Conservation (phyloP, 2,329 filamentous ascomycete species). For the Aspergillus melleus region DNA sequence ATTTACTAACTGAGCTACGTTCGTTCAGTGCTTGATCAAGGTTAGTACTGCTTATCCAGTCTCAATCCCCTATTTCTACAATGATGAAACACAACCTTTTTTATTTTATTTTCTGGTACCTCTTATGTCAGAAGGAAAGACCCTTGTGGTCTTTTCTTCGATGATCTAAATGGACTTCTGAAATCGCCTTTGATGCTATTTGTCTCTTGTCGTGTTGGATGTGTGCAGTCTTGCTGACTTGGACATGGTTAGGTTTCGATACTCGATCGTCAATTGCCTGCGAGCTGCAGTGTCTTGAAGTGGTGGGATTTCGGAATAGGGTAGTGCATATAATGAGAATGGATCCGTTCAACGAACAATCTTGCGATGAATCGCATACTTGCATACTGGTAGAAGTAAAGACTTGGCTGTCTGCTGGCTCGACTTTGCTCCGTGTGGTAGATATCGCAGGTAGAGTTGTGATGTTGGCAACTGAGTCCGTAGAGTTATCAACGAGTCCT, state of each 20-base stretch:
- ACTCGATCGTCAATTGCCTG: neutral
- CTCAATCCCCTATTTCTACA: slow-evolving; percentile 14
- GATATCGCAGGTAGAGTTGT: neutral
- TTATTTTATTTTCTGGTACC: slow-evolving; percentile 84
- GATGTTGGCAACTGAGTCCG: no score
- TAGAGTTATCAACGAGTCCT: no score
- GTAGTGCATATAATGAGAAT: neutral
- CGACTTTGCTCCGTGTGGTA: neutral
- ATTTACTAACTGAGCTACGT: neutral
- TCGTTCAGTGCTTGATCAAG: slow-evolving; percentile 11
- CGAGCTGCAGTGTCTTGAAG: neutral
- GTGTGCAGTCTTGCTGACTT: slow-evolving; percentile 15
- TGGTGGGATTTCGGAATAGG: neutral
- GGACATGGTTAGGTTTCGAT: neutral
- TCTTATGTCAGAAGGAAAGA: slow-evolving; percentile 80
- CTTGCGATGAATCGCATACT: neutral
- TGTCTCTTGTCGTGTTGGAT: slow-evolving; percentile 1
- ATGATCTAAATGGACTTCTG: slow-evolving; percentile 91
- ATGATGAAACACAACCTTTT: slow-evolving; percentile 71
- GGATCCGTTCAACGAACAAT: neutral
- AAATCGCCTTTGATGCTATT: slow-evolving; percentile 36
- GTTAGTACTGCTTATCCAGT: slow-evolving; percentile 31
- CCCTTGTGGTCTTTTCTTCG: slow-evolving; percentile 48
- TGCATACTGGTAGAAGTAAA: neutral
- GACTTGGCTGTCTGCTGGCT: neutral